phyloP scores from a whole-genome alignment of 257 asterid species.

The Capsicum pubescens region DNA sequence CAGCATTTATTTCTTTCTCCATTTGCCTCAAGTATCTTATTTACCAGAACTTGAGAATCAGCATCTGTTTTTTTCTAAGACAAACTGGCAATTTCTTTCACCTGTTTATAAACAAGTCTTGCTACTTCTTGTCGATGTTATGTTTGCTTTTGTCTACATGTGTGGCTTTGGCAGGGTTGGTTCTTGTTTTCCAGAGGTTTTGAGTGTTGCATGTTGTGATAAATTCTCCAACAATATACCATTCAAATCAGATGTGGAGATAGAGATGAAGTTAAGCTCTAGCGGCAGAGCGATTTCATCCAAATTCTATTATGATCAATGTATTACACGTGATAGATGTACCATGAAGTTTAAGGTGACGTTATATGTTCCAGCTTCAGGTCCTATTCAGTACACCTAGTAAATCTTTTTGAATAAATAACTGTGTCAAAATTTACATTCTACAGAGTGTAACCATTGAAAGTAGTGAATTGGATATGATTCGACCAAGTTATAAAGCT shows the following conservation, averaged over 20 bases:
- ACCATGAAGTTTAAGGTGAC: conserved; percentile 50
- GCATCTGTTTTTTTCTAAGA: not conserved
- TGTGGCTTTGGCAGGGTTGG: conserved; percentile 57
- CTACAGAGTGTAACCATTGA: conserved; percentile 45
- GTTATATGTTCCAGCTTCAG: not conserved
- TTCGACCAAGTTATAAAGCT: conserved; percentile 62
- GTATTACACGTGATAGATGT: conserved; percentile 37
- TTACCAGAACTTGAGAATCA: conserved; percentile 11
- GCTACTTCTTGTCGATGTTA: not conserved
- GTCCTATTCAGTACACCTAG: not conserved
- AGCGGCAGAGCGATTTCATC: conserved; percentile 34
- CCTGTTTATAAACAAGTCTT: not conserved
- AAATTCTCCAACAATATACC: conserved; percentile 43
- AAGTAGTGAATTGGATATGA: conserved; percentile 48
- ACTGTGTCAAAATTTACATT: not conserved
- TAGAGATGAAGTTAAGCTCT: conserved; percentile 42
- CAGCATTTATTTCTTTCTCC: not conserved
- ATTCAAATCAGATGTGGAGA: conserved; percentile 43
- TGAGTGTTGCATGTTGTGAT: conserved; percentile 58
- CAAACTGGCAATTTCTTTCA: not conserved
- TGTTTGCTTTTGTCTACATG: not conserved
- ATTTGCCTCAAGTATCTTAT: not conserved
- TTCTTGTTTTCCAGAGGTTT: conserved; percentile 37
- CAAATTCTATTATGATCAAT: conserved; percentile 35
- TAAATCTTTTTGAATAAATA: not conserved